Evolutionary conservation across 495 filamentous ascomycete genomes (phyloP), one percentile per base, ranked within the genome.

Genomic region (Aspergillus homomorphus): DNA sequence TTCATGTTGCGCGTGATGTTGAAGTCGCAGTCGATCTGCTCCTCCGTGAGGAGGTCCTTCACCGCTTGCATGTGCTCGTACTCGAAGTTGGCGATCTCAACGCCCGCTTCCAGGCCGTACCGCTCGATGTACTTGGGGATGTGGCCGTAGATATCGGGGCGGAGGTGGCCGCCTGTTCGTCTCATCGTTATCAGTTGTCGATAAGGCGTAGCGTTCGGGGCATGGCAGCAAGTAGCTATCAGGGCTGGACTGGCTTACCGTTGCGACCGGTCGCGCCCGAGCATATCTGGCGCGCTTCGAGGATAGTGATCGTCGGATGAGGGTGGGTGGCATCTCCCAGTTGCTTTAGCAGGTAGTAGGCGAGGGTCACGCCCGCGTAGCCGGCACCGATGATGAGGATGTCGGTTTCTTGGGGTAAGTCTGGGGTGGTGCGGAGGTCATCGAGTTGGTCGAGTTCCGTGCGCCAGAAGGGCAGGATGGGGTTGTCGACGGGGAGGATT

Each of bases 311-410:
- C 4, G 62, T 56, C 0, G 69, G 70, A 16, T 60, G 4, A 2
- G 45, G 38, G 48, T 24, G 3, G 48, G 5, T 54, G 10, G 57
- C 50, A 22, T 59, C 28, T 8, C 45, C 26, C 26, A 69, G 55
- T n/a, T 58, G 58, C 30, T 65, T 67, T 4, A 87, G 75, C 1
- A 90, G 72, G 45, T 84, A 77, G 73, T 82, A 86, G 3, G 88
- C 87, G 5, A 85, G 69, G 1, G 79, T 76, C 0, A 84, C 78
- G 12, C 88, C 88, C 3, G 84, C 84, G 57, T 89, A 90, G 6
- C 88, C 89, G 54, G 83, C 85, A 9, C 89, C 88, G 41, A 91
- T 82, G 23, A 91, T 84, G n/a, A 90, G 73, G 8, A 81, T 80
- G 46, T 89, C 84, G 30, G 76, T 80, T 8, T 72, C 66, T 0